Evolutionary conservation across 1,284 basidiomycete species (phyloP).

Genomic region (Ustilago loliicola): DNA sequence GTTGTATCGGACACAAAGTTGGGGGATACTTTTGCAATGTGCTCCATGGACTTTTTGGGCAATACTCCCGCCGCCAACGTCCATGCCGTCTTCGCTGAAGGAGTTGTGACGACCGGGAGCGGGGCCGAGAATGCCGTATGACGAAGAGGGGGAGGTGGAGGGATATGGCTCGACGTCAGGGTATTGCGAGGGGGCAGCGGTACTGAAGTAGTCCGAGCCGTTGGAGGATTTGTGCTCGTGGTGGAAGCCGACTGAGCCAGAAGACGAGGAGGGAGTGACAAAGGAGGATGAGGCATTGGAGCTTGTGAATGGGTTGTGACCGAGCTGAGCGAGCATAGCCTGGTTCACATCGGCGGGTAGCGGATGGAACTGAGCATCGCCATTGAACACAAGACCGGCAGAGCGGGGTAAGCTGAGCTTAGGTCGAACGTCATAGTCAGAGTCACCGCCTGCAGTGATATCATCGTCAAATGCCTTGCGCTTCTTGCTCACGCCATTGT

Average conservation of each 20-base stretch:
- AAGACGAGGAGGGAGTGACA: slow-evolving; percentile 31
- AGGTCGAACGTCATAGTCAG: slow-evolving; percentile 26
- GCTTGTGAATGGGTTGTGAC: slow-evolving; percentile 30
- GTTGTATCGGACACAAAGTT: slow-evolving; percentile 58
- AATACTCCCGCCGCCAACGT: slow-evolving; percentile 27
- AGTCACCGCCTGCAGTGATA: slow-evolving; percentile 6
- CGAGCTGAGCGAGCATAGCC: slow-evolving; percentile 53
- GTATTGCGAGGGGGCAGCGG: slow-evolving; percentile 13
- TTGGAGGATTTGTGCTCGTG: slow-evolving; percentile 34
- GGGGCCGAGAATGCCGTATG: slow-evolving; percentile 49
- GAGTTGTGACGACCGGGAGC: slow-evolving; percentile 20
- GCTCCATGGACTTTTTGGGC: slow-evolving; percentile 37
- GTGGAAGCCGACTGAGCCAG: slow-evolving; percentile 22
- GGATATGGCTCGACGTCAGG: slow-evolving; percentile 42
- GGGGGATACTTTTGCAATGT: slow-evolving; percentile 62
- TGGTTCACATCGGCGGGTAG: slow-evolving; percentile 52
- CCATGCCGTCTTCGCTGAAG: slow-evolving; percentile 32
- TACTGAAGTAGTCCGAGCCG: slow-evolving; percentile 44
- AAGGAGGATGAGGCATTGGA: slow-evolving; percentile 5
- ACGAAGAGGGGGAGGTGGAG: slow-evolving; percentile 23
- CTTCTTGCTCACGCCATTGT: slow-evolving; percentile 21
- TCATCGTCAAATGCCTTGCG: slow-evolving; percentile 46
- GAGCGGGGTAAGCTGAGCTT: slow-evolving; percentile 44
- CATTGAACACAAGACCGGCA: slow-evolving; percentile 34
- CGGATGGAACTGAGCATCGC: slow-evolving; percentile 54